A percentile compares a stretch with the other conserved stretches of the same genome.
Evolutionary conservation across 2,329 filamentous ascomycete genomes (phyloP).

Genomic region (Furcasterigmium sp.): DNA sequence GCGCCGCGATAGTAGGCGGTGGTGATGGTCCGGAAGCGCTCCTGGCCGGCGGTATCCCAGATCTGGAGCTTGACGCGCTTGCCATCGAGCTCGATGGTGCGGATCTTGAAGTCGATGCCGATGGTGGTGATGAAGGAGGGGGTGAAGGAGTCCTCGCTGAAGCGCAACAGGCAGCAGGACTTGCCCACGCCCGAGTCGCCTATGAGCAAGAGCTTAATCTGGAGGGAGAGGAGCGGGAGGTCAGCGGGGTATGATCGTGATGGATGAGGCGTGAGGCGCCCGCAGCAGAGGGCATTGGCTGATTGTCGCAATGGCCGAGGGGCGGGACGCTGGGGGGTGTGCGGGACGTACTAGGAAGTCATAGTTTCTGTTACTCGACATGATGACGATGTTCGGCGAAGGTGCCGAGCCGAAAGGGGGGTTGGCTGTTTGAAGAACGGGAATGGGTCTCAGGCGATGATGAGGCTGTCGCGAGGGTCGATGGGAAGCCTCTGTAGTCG

Average conservation of each 20-base stretch:
- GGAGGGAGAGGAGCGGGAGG: conserved; percentile 33
- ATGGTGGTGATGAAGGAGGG: conserved; percentile 98
- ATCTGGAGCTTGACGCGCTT: conserved; percentile 99
- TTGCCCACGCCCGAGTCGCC: conserved; percentile 96
- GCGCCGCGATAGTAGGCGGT: conserved; percentile 98
- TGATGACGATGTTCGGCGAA: conserved; percentile 39
- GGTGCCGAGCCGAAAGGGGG: background rate
- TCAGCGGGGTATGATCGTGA: conserved; percentile 6
- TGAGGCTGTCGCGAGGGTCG: background rate
- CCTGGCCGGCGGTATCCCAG: conserved; percentile 98
- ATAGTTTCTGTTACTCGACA: conserved; percentile 98
- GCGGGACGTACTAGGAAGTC: conserved; percentile 80
- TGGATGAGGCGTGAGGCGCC: background rate
- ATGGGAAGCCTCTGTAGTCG: background rate
- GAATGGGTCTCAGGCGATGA: background rate
- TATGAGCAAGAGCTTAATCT: conserved; percentile 97
- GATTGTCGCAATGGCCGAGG: too few relatives aligned
- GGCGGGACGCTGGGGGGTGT: conserved; percentile 6
- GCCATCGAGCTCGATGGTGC: conserved; percentile 97
- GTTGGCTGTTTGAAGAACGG: background rate
- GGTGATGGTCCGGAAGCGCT: conserved; percentile 97
- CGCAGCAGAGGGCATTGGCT: background rate
- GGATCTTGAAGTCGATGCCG: conserved; percentile 99
- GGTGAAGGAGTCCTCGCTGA: conserved; percentile 96
- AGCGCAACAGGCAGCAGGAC: conserved; percentile 92